phyloP scores from a whole-genome alignment of 768 basidiomycete species.

The Filobasidium wieringae region DNA sequence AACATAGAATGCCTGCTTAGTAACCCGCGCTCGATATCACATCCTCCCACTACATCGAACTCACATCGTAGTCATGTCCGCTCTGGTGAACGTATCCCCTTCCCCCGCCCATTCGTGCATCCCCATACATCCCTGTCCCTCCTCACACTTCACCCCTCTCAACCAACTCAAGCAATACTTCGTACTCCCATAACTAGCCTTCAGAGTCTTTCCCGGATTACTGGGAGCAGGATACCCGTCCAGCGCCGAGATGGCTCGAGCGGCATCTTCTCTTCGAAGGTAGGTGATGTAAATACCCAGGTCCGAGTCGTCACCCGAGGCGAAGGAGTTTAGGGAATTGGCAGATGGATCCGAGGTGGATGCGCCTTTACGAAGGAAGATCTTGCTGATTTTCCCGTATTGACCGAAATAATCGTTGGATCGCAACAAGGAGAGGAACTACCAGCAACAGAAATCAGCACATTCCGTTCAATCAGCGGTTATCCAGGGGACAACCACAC shows the following conservation, averaged over 20 bases:
- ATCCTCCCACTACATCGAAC: constrained; percentile 25
- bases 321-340: constrained; percentile 6
- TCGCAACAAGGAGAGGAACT: constrained; percentile 62
- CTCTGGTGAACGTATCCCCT: constrained; percentile 92
- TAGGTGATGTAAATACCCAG: constrained; percentile 97
- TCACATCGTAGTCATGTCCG: constrained; percentile 83
- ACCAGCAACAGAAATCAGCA: background rate
- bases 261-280: constrained; percentile 84
- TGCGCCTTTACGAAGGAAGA: constrained; percentile 70
- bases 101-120: constrained; percentile 98
- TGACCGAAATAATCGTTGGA: constrained; percentile 96
- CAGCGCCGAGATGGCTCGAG: constrained; percentile 78
- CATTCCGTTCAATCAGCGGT: background rate
- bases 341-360: constrained; percentile 17
- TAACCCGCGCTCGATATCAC: constrained; percentile 3
- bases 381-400: constrained; percentile 95
- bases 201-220: constrained; percentile 75
- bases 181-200: constrained; percentile 89
- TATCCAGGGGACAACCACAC: background rate
- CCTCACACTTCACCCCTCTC: constrained; percentile 68
- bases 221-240: constrained; percentile 87
- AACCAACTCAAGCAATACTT: constrained; percentile 96
- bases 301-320: constrained; percentile 1
- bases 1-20: background rate
- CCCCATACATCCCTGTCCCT: constrained; percentile 70